Base-by-base conservation (phyloP, 345 rosid genomes). In the Gossypium turneri region DNA sequence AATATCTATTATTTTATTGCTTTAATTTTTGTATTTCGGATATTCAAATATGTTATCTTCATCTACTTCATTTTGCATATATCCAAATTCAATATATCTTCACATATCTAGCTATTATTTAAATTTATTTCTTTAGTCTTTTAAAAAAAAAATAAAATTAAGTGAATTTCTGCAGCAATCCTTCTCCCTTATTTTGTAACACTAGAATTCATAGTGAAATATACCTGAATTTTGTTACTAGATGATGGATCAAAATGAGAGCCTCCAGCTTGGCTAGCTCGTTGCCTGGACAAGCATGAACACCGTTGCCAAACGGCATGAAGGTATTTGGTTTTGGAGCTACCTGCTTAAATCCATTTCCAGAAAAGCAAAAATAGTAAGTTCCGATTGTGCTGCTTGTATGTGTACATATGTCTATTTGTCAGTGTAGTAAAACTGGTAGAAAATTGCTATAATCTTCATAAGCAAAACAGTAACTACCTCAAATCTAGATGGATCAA, bases 261-360 rank as follows among this genome's bases (percentile, higher is more conserved):
- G 92, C 85, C 82, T 93, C 92, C 80, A 93, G 78, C 86, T 91
- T 95, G 88, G 99, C 98, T 4, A 95, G 93, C 67, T 91, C 94
- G 60, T 87, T 93, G 27, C 99, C 99, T 3, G 99, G 97, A 83
- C 99, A 95, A 34, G 96, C 82, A 59, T 95, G 99, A 6, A 82
- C 92, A n/a, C 99, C 99, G 45, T 76, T 87, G 72, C 99, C 98
- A 73, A 95, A 95, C n/a, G 99, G 98, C 92, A 91, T 82, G 79
- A 88, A 93, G 1, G 93, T 91, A 65, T 91, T 84, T 72, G 99
- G 88, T 76, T 83, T 91, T 70, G 96, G 96, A 74, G 91, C 57
- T 43, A 74, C 90, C 94, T 90, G 80, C 55, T 79, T 57, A 62
- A 77, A 65, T 34, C 73, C 75, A 70, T 38, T 64, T 0, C 55